Percentiles rank a stretch among this genome's conserved stretches.
Evolutionary conservation across 179 eudicot species (phyloP).

Genomic region (Silene coronaria): DNA sequence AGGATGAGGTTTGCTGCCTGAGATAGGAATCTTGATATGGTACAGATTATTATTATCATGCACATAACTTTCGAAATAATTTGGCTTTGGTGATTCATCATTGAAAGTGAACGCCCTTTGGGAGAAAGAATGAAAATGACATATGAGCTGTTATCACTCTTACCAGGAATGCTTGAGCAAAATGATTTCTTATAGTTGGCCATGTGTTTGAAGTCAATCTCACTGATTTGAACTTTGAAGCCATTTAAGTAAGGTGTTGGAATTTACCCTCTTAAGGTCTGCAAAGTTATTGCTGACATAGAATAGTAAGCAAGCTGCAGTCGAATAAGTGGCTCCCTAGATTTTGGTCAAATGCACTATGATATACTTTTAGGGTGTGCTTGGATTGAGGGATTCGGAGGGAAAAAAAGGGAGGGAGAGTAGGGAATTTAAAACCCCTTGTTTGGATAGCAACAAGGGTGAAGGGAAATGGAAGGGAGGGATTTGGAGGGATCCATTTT

Average conservation of each 20-base stretch:
- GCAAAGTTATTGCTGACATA: neutral
- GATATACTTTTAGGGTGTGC: neutral
- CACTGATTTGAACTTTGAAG: neutral
- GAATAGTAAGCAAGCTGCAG: neutral
- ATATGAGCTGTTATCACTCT: neutral
- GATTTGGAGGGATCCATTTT: too few relatives aligned
- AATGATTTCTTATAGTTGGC: neutral
- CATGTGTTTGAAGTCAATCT: neutral
- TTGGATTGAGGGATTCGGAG: too few relatives aligned
- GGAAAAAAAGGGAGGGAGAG: too few relatives aligned
- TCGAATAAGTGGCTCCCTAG: neutral
- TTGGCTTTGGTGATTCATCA: neutral
- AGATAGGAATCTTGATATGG: neutral
- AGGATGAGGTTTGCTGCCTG: neutral
- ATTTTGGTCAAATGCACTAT: neutral
- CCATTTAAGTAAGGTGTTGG: neutral
- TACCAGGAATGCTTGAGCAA: neutral
- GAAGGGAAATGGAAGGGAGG: too few relatives aligned
- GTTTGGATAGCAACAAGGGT: too few relatives aligned
- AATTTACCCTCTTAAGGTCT: too few relatives aligned
- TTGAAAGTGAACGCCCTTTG: neutral
- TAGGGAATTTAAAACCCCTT: too few relatives aligned
- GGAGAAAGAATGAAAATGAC: neutral
- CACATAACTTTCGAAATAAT: too few relatives aligned
- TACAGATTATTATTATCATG: neutral